These are phyloP conservation scores for Penicillium taxi DNA, from an alignment of 495 filamentous ascomycete species.

Conservation along the genomic window DNA sequence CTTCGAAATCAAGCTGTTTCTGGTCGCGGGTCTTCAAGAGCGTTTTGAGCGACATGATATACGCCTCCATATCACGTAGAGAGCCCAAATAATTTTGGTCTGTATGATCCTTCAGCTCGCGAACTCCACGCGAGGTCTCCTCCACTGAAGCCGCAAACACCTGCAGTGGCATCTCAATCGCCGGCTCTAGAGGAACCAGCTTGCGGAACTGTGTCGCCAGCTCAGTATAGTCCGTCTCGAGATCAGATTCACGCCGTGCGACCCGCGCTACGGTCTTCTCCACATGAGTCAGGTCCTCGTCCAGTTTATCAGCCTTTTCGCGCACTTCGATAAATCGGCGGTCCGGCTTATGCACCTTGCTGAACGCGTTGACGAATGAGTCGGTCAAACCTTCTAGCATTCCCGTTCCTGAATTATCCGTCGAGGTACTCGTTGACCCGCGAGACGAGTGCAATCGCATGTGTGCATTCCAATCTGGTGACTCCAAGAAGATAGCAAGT, in stretches of 20 bases:
- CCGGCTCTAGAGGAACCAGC: conserved; percentile 80
- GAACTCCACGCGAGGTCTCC: conserved; percentile 67
- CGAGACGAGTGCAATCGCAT: conserved; percentile 71
- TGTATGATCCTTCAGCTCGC: conserved; percentile 76
- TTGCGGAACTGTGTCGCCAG: conserved; percentile 90
- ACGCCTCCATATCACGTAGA: conserved; percentile 87
- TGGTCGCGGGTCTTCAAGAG: conserved; percentile 91
- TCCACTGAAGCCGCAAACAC: conserved; percentile 81
- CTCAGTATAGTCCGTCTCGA: conserved; percentile 83
- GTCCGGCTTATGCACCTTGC: conserved; percentile 91
- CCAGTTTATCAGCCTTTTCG: conserved; percentile 89
- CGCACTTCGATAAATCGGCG: conserved; percentile 88
- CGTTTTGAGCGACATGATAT: conserved; percentile 72
- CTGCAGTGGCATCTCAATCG: conserved; percentile 69
- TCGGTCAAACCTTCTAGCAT: conserved; percentile 93
- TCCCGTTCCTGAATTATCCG: conserved; percentile 47
- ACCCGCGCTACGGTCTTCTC: conserved; percentile 90
- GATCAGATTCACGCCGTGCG: conserved; percentile 76
- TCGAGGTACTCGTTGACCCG: conserved; percentile 43
- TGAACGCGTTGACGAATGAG: conserved; percentile 95
- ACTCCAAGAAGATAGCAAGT: conserved; percentile 84
- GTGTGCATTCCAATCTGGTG: conserved; percentile 88
- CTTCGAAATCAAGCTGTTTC: conserved; percentile 97
- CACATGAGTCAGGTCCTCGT: conserved; percentile 86
- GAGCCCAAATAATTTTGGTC: conserved; percentile 92